Percentiles rank a stretch among this genome's conserved stretches.
phyloP scores from a whole-genome alignment of 768 basidiomycete genomes.

The Mycena vulgaris region DNA sequence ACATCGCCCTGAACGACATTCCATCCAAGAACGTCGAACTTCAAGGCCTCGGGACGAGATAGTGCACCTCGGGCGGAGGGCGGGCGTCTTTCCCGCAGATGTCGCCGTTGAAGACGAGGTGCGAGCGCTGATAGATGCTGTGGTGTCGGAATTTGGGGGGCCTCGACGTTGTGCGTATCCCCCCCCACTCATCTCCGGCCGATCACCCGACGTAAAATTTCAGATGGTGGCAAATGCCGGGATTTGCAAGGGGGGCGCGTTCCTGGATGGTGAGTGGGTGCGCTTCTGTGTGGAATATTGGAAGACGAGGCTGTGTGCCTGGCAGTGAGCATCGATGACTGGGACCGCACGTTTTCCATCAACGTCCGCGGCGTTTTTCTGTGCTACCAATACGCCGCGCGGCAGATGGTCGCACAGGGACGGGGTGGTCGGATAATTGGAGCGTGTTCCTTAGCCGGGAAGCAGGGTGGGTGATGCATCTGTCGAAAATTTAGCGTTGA shows the following conservation, averaged over 20 bases:
- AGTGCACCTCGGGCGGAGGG: constrained; percentile 29
- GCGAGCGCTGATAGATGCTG: constrained; percentile 35
- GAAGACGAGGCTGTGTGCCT: not conserved
- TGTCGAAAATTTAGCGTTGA: not conserved
- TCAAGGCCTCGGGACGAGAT: constrained; percentile 42
- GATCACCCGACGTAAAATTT: too few relatives aligned
- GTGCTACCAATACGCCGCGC: constrained; percentile 46
- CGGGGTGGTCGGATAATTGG: constrained; percentile 49
- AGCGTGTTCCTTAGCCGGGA: constrained; percentile 47
- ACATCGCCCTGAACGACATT: constrained; percentile 48
- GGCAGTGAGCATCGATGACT: constrained; percentile 3
- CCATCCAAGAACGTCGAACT: constrained; percentile 32
- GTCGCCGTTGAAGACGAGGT: constrained; percentile 44
- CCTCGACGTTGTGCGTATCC: constrained; percentile 38
- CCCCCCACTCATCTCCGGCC: not conserved
- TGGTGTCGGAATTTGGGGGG: constrained; percentile 38
- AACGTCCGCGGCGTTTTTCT: constrained; percentile 30
- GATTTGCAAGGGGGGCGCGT: constrained; percentile 14
- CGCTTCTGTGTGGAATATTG: not conserved
- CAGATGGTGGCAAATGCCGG: constrained; percentile 34
- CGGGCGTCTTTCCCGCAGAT: constrained; percentile 39
- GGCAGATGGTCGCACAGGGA: constrained; percentile 46
- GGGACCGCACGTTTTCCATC: constrained; percentile 20
- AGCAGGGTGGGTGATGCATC: constrained; percentile 34
- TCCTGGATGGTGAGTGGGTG: constrained; percentile 20